Conservation (phyloP, 257 asterid genomes). For the Hygrophila difformis region DNA sequence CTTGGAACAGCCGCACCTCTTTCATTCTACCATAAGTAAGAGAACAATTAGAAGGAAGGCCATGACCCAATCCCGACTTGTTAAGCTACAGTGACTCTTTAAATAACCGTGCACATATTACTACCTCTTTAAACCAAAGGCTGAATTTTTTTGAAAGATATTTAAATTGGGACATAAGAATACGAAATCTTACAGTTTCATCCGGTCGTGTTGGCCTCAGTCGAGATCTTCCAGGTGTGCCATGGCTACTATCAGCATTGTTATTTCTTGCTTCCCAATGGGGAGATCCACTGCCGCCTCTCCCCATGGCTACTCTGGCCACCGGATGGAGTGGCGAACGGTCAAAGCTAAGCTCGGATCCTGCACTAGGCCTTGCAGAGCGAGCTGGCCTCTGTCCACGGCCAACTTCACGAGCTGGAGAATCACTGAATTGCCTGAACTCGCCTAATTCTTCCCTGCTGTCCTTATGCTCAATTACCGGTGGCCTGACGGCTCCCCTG, state of each 20-base stretch:
- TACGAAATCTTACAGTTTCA: slow-evolving; percentile 47
- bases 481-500: slow-evolving; percentile 8
- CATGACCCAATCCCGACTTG: neutral
- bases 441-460: slow-evolving; percentile 30
- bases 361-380: slow-evolving; percentile 39
- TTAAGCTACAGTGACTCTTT: too few species aligned
- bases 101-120: too few species aligned
- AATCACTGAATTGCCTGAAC: slow-evolving; percentile 17
- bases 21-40: slow-evolving; percentile 36
- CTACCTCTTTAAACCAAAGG: too few species aligned
- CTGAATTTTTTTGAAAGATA: too few species aligned
- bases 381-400: slow-evolving; percentile 36
- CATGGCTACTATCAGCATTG: slow-evolving; percentile 38
- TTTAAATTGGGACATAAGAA: too few species aligned
- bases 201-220: slow-evolving; percentile 39
- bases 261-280: slow-evolving; percentile 17
- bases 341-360: slow-evolving; percentile 57
- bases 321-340: slow-evolving; percentile 67
- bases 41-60: neutral
- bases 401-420: slow-evolving; percentile 34
- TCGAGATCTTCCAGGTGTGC: slow-evolving; percentile 43
- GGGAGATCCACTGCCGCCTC: neutral
- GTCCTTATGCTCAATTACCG: slow-evolving; percentile 16
- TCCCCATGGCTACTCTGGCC: slow-evolving; percentile 4
- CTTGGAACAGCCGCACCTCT: slow-evolving; percentile 77